phyloP scores from a whole-genome alignment of 2,329 filamentous ascomycete genomes.

The Orbilia oligospora region DNA sequence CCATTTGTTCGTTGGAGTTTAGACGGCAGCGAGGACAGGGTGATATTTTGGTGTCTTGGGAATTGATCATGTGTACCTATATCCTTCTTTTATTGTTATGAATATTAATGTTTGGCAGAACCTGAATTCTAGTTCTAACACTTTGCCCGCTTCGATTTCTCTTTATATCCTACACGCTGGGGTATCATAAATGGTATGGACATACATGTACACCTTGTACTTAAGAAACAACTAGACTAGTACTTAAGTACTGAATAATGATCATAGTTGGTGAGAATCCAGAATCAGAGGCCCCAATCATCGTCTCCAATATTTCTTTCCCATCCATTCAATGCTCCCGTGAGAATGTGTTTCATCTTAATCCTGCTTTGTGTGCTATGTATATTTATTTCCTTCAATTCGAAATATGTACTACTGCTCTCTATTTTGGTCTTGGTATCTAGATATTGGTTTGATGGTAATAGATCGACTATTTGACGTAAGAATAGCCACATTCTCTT shows the following conservation, averaged over 20 bases:
- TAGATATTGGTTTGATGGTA: background rate
- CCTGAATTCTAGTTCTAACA: too few species aligned
- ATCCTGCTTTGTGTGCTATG: background rate
- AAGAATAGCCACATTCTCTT: conserved; percentile 36
- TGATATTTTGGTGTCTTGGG: background rate
- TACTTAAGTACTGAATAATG: too few species aligned
- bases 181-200: background rate
- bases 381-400: background rate
- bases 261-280: too few species aligned
- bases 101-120: background rate
- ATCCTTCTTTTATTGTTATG: too few species aligned
- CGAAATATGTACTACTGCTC: background rate
- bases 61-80: background rate
- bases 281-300: conserved; percentile 26
- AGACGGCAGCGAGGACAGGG: background rate
- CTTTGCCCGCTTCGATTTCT: background rate
- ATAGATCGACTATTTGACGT: conserved; percentile 21
- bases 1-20: background rate
- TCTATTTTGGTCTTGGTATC: background rate
- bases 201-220: too few species aligned
- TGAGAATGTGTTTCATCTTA: conserved; percentile 17
- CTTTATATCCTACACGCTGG: background rate
- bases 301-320: conserved; percentile 41
- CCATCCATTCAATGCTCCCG: conserved; percentile 28
- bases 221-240: too few species aligned